Evolutionary conservation across 139 green algal species (phyloP).

Genomic region (Chlorella ohadii): DNA sequence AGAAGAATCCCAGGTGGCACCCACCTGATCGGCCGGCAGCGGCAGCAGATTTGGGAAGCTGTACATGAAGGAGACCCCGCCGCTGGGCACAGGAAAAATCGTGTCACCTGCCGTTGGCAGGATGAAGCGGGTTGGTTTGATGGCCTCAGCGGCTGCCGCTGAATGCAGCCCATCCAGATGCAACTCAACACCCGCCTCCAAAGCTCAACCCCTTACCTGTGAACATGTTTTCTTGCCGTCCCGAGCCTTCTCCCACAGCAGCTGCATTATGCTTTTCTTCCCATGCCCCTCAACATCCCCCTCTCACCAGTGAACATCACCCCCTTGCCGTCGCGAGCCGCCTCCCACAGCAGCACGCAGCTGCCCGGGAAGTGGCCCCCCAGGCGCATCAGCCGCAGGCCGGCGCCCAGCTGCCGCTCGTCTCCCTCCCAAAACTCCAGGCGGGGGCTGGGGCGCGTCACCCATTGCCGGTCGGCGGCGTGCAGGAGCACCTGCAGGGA

Average conservation of each 20-base stretch:
- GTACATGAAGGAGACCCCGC: neutral
- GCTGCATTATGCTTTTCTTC: no score
- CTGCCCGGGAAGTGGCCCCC: conserved; percentile 55
- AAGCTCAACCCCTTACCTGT: no score
- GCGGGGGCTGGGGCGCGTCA: neutral
- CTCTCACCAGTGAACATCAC: conserved; percentile 1
- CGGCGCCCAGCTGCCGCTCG: conserved; percentile 4
- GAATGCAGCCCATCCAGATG: no score
- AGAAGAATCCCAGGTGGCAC: no score
- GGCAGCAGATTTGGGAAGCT: conserved; percentile 1
- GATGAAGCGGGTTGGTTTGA: no score
- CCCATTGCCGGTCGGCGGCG: neutral
- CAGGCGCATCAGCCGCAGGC: conserved; percentile 12
- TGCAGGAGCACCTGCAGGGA: conserved; percentile 37
- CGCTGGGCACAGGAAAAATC: neutral
- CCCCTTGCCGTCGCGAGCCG: neutral
- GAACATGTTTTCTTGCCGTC: no score
- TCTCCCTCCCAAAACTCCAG: conserved; percentile 35
- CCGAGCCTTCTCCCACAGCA: no score
- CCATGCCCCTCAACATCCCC: no score
- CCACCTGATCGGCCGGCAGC: neutral
- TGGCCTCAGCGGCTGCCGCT: no score
- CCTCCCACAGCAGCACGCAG: conserved; percentile 23
- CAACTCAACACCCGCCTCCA: no score
- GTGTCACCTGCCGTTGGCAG: neutral